phyloP scores from a whole-genome alignment of 2,329 filamentous ascomycete species.

The Aspergillus transmontanensis region DNA sequence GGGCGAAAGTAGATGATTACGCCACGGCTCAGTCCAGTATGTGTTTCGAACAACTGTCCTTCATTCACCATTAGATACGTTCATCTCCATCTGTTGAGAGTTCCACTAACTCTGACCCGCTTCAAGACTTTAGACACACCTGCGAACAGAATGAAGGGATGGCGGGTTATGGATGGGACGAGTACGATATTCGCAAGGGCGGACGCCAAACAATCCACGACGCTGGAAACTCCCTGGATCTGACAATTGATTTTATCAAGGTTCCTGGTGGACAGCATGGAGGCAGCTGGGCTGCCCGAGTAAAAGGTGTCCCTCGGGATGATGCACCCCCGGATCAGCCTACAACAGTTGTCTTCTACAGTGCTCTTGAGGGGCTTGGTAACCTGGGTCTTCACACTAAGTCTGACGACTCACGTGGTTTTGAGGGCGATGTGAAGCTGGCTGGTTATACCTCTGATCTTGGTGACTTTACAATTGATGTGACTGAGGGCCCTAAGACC shows the following conservation, averaged over 20 bases:
- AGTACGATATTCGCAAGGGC: slow-evolving; percentile 86
- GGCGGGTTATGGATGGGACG: slow-evolving; percentile 95
- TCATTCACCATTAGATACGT: neutral
- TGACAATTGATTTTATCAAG: slow-evolving; percentile 93
- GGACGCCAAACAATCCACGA: slow-evolving; percentile 91
- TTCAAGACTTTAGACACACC: slow-evolving; percentile 80
- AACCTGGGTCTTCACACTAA: slow-evolving; percentile 63
- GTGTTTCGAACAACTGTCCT: slow-evolving; percentile 33
- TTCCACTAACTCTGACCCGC: slow-evolving; percentile 19
- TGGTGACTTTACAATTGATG: slow-evolving; percentile 75
- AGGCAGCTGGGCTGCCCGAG: slow-evolving; percentile 87
- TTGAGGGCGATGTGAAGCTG: slow-evolving; percentile 66
- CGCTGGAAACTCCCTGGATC: slow-evolving; percentile 80
- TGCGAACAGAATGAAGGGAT: slow-evolving; percentile 96
- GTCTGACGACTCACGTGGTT: slow-evolving; percentile 53
- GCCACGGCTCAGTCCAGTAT: slow-evolving; percentile 73
- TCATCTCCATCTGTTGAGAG: neutral
- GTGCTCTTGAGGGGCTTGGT: slow-evolving; percentile 75
- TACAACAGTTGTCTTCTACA: slow-evolving; percentile 80
- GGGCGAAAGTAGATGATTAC: slow-evolving; percentile 83
- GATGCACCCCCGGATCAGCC: slow-evolving; percentile 69
- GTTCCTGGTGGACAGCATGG: slow-evolving; percentile 81
- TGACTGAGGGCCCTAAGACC: slow-evolving; percentile 70
- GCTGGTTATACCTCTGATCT: slow-evolving; percentile 70
- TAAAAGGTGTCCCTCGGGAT: slow-evolving; percentile 77